phyloP scores from a whole-genome alignment of 1,284 basidiomycete species.

The Ceratobasidium sp. region DNA sequence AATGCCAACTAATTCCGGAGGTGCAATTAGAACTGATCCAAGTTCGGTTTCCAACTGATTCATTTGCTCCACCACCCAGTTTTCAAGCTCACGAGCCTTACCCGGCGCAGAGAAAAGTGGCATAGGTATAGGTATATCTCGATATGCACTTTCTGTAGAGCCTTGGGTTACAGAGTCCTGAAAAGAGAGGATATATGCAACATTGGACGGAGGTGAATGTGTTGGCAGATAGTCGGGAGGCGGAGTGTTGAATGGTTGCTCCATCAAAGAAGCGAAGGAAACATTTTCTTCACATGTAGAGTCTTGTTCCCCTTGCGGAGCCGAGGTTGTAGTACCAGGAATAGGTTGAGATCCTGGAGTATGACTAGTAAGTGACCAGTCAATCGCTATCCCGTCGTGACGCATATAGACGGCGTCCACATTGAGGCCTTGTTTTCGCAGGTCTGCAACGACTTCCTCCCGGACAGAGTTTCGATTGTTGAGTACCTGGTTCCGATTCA shows the following conservation, averaged over 20 bases:
- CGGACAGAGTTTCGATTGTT: not conserved
- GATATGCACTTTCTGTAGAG: not conserved
- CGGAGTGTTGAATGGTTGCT: not conserved
- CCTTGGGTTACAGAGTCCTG: not conserved
- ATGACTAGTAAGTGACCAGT: conserved; percentile 16
- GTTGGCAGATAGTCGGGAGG: too few species aligned
- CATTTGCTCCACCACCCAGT: conserved; percentile 32
- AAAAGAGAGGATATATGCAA: not conserved
- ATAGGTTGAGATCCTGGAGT: not conserved
- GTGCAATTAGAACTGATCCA: conserved; percentile 3
- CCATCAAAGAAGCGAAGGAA: not conserved
- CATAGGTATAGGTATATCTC: conserved; percentile 1
- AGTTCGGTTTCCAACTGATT: conserved; percentile 24
- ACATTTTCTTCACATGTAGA: too few species aligned
- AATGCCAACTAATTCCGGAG: conserved; percentile 20
- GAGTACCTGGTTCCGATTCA: not conserved
- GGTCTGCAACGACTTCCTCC: not conserved
- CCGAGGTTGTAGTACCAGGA: not conserved
- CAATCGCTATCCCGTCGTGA: conserved; percentile 35
- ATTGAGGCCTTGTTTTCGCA: conserved; percentile 5
- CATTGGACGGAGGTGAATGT: not conserved
- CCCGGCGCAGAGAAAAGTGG: conserved; percentile 1
- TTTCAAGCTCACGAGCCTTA: conserved; percentile 10
- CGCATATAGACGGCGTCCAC: conserved; percentile 15
- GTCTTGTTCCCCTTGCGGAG: not conserved